A percentile compares a stretch with the other conserved stretches of the same genome.
Evolutionary conservation across 352 stramenopile species (phyloP).

Genomic region (Aphanomyces cochlioides): DNA sequence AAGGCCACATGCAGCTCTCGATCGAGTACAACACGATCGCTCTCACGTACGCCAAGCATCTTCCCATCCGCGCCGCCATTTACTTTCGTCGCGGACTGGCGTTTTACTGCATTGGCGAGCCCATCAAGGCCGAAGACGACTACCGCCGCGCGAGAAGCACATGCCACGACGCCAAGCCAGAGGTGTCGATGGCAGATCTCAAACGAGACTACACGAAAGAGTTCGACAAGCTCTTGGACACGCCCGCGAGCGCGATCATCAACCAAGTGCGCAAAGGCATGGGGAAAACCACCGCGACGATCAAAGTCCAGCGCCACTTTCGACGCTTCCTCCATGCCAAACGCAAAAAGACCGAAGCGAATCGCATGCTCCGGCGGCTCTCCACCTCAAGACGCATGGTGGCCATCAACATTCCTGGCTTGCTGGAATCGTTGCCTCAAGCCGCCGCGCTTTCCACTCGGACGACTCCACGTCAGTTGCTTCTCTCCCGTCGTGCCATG

Average conservation of each 20-base stretch:
- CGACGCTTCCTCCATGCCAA: slow-evolving; percentile 19
- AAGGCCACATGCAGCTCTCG: slow-evolving; percentile 19
- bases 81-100: slow-evolving; percentile 13
- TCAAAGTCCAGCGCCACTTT: slow-evolving; percentile 28
- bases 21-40: slow-evolving; percentile 26
- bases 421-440: too few relatives aligned
- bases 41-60: slow-evolving; percentile 24
- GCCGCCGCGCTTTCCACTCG: too few relatives aligned
- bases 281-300: slow-evolving; percentile 18
- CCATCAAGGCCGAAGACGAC: slow-evolving; percentile 27
- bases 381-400: not conserved
- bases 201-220: not conserved
- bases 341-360: slow-evolving; percentile 7
- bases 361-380: not conserved
- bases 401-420: too few relatives aligned
- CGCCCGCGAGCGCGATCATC: slow-evolving; percentile 1
- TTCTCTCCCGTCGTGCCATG: not conserved
- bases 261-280: slow-evolving; percentile 2
- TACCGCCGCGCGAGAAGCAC: slow-evolving; percentile 19
- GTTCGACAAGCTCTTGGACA: slow-evolving; percentile 21
- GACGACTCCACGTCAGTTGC: not conserved
- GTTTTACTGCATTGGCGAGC: slow-evolving; percentile 16
- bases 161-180: slow-evolving; percentile 22
- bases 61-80: slow-evolving; percentile 15
- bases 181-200: slow-evolving; percentile 11